A percentile compares a stretch with the other conserved stretches of the same genome.
phyloP scores from a whole-genome alignment of 2,329 filamentous ascomycete species.

The Gliomastix tumulicola region DNA sequence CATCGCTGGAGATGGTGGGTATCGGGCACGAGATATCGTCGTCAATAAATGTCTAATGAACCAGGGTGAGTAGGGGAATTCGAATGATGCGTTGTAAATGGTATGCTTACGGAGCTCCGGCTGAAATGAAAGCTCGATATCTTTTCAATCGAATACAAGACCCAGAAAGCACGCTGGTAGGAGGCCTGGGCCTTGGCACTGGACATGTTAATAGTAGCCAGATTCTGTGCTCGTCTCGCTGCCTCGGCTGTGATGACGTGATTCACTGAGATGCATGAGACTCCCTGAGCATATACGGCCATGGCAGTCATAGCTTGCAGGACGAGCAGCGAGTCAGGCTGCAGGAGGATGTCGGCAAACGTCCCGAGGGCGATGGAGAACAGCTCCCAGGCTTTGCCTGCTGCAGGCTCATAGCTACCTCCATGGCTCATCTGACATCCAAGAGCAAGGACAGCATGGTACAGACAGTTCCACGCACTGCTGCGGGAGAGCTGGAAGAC shows the following conservation, averaged over 20 bases:
- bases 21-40: not conserved
- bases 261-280: not conserved
- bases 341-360: not conserved
- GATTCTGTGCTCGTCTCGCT: not conserved
- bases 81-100: too few species aligned
- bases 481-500: not conserved
- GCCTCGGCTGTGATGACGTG: not conserved
- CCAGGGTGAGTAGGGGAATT: too few species aligned
- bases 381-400: not conserved
- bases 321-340: not conserved
- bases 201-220: not conserved
- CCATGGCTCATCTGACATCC: not conserved
- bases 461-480: not conserved
- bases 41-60: not conserved
- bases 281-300: not conserved
- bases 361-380: not conserved
- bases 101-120: not conserved
- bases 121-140: not conserved
- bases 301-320: not conserved
- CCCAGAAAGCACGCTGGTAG: not conserved
- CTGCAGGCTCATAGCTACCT: not conserved
- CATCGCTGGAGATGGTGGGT: not conserved
- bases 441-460: not conserved
- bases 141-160: not conserved
- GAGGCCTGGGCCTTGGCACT: not conserved